Percentiles rank a stretch among this genome's conserved stretches.
These are phyloP conservation scores for Euphorbia peplus DNA, from an alignment of 345 rosid genomes.

Conservation along the genomic window DNA sequence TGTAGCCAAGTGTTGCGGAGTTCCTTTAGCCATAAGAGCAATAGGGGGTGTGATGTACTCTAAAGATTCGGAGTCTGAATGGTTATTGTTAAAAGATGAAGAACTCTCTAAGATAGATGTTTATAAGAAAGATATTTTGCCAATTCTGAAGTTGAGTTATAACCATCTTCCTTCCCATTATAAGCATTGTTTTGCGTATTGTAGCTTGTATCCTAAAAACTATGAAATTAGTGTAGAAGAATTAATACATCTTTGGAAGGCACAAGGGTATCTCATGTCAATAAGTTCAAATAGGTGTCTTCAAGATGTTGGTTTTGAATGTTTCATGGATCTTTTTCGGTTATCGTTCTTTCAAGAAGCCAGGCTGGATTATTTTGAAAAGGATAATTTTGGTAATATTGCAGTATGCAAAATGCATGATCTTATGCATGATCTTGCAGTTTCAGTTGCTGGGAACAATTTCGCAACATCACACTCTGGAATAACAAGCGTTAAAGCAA, in stretches of 20 bases:
- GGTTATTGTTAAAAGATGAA: conserved; percentile 6
- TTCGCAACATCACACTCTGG: too few relatives aligned
- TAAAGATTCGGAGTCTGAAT: too few relatives aligned
- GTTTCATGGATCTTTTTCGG: too few relatives aligned
- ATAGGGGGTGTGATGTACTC: too few relatives aligned
- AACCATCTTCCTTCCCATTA: conserved; percentile 31
- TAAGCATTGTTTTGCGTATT: conserved; percentile 39
- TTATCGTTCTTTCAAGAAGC: conserved; percentile 14
- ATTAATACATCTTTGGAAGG: conserved; percentile 27
- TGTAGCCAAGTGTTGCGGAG: background rate
- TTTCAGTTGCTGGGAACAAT: too few relatives aligned
- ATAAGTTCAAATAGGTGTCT: background rate
- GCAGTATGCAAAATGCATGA: conserved; percentile 5
- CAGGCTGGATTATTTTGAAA: too few relatives aligned
- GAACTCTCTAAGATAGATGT: background rate
- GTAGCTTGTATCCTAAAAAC: conserved; percentile 37
- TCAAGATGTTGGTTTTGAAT: too few relatives aligned
- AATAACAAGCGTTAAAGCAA: too few relatives aligned
- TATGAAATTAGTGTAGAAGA: too few relatives aligned
- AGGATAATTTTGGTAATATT: conserved; percentile 6
- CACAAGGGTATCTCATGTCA: conserved; percentile 20
- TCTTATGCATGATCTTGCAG: conserved; percentile 2
- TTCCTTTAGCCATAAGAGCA: background rate
- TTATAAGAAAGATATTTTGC: conserved; percentile 9
- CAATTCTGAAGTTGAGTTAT: conserved; percentile 29